These are phyloP conservation scores for Phylloporus rhodoxanthus DNA, from an alignment of 768 basidiomycete species.

Conservation along the genomic window DNA sequence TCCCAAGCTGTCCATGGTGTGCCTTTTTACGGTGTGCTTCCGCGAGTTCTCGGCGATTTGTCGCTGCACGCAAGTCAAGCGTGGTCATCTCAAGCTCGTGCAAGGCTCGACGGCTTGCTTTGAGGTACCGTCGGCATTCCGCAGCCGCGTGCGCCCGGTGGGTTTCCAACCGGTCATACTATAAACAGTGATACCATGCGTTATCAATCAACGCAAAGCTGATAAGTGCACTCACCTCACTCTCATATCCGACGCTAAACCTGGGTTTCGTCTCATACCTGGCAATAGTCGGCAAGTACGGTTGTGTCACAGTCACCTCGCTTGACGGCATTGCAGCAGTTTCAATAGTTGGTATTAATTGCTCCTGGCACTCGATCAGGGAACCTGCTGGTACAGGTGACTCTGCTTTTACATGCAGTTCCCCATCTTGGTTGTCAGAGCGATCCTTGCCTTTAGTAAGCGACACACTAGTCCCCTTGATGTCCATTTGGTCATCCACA, in stretches of 20 bases:
- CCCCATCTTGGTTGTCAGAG: conserved; percentile 13
- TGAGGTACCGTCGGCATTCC: conserved; percentile 37
- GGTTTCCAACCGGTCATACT: conserved; percentile 32
- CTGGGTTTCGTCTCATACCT: conserved; percentile 23
- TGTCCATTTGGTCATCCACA: conserved; percentile 4
- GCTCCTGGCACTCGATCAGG: conserved; percentile 7
- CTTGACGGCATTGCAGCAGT: conserved; percentile 11
- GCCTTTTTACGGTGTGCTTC: conserved; percentile 59
- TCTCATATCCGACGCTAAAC: conserved; percentile 23
- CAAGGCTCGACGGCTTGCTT: conserved; percentile 43
- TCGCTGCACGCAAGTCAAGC: conserved; percentile 55
- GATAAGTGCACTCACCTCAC: conserved; percentile 20
- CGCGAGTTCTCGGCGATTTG: conserved; percentile 52
- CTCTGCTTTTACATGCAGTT: conserved; percentile 15
- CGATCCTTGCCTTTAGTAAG: conserved; percentile 12
- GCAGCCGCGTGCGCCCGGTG: conserved; percentile 37
- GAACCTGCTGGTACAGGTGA: conserved; percentile 13
- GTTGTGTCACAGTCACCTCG: conserved; percentile 21
- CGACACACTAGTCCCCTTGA: conserved; percentile 5
- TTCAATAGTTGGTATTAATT: conserved; percentile 6
- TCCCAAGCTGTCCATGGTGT: conserved; percentile 53
- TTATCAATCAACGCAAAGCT: neutral
- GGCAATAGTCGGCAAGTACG: conserved; percentile 32
- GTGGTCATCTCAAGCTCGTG: conserved; percentile 57
- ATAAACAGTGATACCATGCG: neutral